These are phyloP conservation scores for Pholiota adiposa DNA, from an alignment of 1,284 basidiomycete species.

Conservation along the genomic window DNA sequence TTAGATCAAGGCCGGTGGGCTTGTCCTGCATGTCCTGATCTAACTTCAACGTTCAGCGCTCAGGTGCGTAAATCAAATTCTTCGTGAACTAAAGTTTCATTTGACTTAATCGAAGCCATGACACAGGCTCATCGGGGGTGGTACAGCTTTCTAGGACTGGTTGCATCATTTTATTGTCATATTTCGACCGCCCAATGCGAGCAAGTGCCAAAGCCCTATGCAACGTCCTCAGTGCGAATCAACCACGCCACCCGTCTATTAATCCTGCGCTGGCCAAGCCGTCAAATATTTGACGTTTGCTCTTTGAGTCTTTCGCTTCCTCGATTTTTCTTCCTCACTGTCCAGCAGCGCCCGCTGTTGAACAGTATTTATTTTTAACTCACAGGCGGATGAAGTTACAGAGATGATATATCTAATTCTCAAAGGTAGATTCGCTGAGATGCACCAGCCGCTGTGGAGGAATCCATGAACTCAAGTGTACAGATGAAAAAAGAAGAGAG, in stretches of 20 bases:
- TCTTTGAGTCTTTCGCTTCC: neutral
- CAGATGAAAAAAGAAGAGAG: too few relatives aligned
- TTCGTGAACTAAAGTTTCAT: neutral
- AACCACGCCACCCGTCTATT: neutral
- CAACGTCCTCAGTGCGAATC: neutral
- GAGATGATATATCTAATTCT: too few relatives aligned
- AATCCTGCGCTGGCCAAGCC: neutral
- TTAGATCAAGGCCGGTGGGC: neutral
- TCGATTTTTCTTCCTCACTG: neutral
- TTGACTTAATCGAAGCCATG: neutral
- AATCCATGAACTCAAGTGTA: too few relatives aligned
- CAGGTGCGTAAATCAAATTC: neutral
- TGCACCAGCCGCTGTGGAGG: too few relatives aligned
- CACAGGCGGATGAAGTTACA: too few relatives aligned
- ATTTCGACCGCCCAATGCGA: neutral
- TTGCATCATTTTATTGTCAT: neutral
- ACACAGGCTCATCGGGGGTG: neutral
- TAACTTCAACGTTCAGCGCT: neutral
- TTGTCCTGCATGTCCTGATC: too few relatives aligned
- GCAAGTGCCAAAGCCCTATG: neutral
- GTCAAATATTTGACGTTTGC: neutral
- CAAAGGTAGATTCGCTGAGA: too few relatives aligned
- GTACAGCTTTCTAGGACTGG: neutral
- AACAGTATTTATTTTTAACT: neutral
- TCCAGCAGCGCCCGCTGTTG: conserved; percentile 3